Evolutionary conservation across 2,329 filamentous ascomycete species (phyloP).

Genomic region (Aspergillus quadrilineatus): DNA sequence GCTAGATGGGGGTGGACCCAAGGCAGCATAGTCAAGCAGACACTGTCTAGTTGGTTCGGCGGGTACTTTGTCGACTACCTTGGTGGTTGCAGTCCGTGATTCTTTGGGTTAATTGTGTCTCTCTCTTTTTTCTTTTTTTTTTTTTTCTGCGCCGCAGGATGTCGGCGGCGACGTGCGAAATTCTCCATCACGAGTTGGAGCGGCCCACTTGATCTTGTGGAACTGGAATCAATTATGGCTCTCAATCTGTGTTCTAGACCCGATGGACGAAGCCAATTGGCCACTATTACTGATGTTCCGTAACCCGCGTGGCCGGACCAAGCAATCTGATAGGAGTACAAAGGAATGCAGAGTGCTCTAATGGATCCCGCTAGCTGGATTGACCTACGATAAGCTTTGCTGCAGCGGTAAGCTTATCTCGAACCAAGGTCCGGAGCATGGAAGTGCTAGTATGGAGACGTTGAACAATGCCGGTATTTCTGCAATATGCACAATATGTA

Average conservation of each 20-base stretch:
- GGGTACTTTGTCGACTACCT: too few relatives aligned
- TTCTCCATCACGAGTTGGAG: not conserved
- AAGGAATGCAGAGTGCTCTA: not conserved
- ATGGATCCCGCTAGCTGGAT: not conserved
- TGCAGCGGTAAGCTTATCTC: not conserved
- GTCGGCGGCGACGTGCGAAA: not conserved
- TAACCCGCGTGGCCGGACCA: not conserved
- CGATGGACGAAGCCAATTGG: not conserved
- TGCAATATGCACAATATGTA: not conserved
- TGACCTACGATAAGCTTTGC: not conserved
- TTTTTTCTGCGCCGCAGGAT: not conserved
- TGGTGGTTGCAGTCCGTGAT: not conserved
- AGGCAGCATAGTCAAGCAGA: not conserved
- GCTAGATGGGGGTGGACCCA: constrained; percentile 33
- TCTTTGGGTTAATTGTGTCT: not conserved
- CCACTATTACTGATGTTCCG: not conserved
- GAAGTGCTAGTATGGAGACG: too few relatives aligned
- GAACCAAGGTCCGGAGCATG: not conserved
- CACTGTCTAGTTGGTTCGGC: not conserved
- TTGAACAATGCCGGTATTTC: too few relatives aligned
- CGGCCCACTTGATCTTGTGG: not conserved
- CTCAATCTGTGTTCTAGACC: not conserved
- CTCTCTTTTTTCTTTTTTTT: constrained; percentile 3
- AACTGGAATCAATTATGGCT: not conserved
- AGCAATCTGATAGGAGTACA: constrained; percentile 3